Evolutionary conservation across 768 basidiomycete genomes (phyloP).

Genomic region (Hypholoma fasciculare): DNA sequence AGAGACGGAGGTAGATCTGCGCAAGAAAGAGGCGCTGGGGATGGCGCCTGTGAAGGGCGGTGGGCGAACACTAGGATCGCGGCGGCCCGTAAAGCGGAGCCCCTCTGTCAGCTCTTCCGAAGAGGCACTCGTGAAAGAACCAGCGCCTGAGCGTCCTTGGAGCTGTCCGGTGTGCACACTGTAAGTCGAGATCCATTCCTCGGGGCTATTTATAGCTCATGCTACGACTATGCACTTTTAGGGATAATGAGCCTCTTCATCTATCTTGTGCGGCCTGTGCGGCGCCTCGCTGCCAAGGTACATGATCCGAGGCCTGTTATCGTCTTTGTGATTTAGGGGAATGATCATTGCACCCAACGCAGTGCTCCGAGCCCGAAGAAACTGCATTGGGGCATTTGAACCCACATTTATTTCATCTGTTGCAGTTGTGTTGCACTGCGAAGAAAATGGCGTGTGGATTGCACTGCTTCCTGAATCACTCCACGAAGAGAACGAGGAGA

Average conservation of each 20-base stretch:
- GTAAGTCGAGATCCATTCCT: conserved; percentile 37
- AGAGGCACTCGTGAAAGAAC: not conserved
- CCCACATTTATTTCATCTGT: too few relatives aligned
- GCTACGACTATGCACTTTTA: conserved; percentile 21
- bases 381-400: too few relatives aligned
- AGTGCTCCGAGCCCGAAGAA: too few relatives aligned
- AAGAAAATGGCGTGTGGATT: too few relatives aligned
- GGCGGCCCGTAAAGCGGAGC: not conserved
- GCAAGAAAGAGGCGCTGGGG: conserved; percentile 45
- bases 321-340: not conserved
- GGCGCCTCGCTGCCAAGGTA: conserved; percentile 47
- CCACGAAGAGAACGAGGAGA: too few relatives aligned
- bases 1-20: conserved; percentile 41
- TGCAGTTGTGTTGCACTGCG: too few relatives aligned
- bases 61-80: conserved; percentile 13
- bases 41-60: conserved; percentile 33
- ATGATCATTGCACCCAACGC: not conserved
- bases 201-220: not conserved
- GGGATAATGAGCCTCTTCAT: conserved; percentile 51
- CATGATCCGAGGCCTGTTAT: conserved; percentile 7
- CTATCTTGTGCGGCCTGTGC: conserved; percentile 65
- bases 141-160: conserved; percentile 36
- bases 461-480: too few relatives aligned
- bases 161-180: conserved; percentile 62
- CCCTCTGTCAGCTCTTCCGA: not conserved